Evolutionary conservation across 1,139 yeast genomes (phyloP).

Genomic region (Hanseniaspora uvarum): DNA sequence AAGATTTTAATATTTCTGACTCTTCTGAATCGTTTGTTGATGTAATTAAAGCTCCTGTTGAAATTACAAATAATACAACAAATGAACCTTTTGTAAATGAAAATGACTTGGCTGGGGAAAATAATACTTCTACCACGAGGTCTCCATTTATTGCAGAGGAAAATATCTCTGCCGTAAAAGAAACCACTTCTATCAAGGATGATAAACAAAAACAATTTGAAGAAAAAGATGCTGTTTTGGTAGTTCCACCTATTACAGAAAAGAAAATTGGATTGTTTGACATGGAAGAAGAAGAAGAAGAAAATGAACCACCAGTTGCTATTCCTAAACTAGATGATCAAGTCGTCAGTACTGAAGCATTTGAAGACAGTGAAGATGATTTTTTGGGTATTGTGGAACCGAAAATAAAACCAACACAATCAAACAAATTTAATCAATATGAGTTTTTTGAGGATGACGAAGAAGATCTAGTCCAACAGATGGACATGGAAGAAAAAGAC

Average conservation of each 20-base stretch:
- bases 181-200: not conserved
- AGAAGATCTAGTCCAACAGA: slow-evolving; percentile 47
- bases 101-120: not conserved
- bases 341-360: not conserved
- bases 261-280: not conserved
- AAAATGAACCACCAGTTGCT: not conserved
- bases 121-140: not conserved
- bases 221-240: not conserved
- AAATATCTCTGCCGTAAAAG: not conserved
- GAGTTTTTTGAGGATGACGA: slow-evolving; percentile 74
- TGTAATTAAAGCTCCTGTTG: not conserved
- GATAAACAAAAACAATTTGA: slow-evolving; percentile 2
- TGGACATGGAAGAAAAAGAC: slow-evolving; percentile 61
- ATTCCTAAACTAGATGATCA: slow-evolving; percentile 13
- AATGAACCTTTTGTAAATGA: no score
- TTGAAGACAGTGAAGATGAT: slow-evolving; percentile 17
- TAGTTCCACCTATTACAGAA: not conserved
- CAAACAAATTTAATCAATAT: slow-evolving; percentile 37
- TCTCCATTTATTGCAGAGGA: not conserved
- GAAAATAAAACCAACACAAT: no score
- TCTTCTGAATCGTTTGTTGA: not conserved
- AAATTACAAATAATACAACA: not conserved
- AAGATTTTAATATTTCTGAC: not conserved
- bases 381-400: slow-evolving; percentile 17
- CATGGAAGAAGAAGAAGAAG: not conserved